Conservation (phyloP, 225 moss, liverwort and hornwort species). For the Bryum argenteum region DNA sequence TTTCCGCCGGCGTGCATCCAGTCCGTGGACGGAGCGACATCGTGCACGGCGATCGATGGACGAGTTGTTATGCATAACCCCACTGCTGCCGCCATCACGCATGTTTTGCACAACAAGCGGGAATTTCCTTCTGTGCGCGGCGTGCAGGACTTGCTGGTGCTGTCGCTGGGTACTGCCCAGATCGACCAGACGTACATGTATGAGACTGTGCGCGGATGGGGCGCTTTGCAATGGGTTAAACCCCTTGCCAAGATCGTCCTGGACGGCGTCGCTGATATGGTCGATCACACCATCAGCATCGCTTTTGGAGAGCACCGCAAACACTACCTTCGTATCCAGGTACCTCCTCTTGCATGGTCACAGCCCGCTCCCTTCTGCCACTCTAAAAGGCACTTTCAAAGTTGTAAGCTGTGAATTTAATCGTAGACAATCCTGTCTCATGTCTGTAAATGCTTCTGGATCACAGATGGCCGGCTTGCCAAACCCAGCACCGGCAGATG, state of each 20-base stretch:
- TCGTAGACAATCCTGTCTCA: neutral
- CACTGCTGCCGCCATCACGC: conserved; percentile 89
- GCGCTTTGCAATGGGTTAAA: conserved; percentile 85
- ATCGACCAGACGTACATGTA: conserved; percentile 75
- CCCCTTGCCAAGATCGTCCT: conserved; percentile 86
- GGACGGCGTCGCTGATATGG: conserved; percentile 90
- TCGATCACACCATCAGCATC: conserved; percentile 90
- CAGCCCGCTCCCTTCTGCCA: neutral
- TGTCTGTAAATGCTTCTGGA: neutral
- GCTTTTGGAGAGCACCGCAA: conserved; percentile 78
- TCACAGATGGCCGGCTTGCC: conserved; percentile 76
- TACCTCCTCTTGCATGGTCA: conserved; percentile 7
- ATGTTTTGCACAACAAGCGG: conserved; percentile 88
- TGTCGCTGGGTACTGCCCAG: conserved; percentile 88
- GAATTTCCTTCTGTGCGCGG: conserved; percentile 78
- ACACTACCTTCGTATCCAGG: conserved; percentile 89
- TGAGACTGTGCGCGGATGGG: conserved; percentile 74
- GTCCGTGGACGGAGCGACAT: conserved; percentile 70
- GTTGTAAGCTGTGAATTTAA: neutral
- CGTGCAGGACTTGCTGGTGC: conserved; percentile 72
- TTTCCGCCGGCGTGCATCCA: conserved; percentile 69
- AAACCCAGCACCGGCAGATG: conserved; percentile 58
- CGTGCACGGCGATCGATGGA: conserved; percentile 91
- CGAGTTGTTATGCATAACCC: conserved; percentile 95
- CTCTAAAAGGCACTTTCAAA: neutral